Evolutionary conservation across 306 rosid species (phyloP).

Genomic region (Heteromeles arbutifolia): DNA sequence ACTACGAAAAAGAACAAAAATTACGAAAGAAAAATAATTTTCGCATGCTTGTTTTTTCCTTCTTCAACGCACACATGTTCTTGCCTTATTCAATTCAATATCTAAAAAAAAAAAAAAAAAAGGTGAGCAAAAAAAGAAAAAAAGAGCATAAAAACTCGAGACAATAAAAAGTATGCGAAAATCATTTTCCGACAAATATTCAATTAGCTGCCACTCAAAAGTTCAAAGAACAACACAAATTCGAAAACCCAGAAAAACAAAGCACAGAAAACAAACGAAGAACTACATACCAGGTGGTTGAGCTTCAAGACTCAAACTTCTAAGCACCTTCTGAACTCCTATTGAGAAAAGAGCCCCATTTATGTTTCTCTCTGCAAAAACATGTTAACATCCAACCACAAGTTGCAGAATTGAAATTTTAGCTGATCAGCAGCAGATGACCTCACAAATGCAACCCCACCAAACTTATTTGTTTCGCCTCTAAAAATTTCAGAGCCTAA

Average conservation of each 20-base stretch:
- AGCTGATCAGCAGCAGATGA: slow-evolving; percentile 1
- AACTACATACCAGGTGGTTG: neutral
- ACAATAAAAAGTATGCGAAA: accelerated
- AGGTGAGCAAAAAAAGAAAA: too few species aligned
- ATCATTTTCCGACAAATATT: neutral
- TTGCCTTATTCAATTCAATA: too few species aligned
- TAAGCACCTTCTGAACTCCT: neutral
- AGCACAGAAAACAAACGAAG: neutral
- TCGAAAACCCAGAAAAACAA: neutral
- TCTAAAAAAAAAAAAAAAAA: too few species aligned
- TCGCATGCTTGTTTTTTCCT: too few species aligned
- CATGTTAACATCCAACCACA: slow-evolving; percentile 1
- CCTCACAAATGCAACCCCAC: neutral
- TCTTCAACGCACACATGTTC: too few species aligned
- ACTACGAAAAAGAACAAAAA: neutral
- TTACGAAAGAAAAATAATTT: neutral
- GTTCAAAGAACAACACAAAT: neutral
- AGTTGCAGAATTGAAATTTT: neutral
- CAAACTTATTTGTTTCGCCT: neutral
- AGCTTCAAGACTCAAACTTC: slow-evolving; percentile 1
- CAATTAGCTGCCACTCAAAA: neutral
- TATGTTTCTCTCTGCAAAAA: neutral
- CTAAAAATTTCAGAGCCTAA: neutral
- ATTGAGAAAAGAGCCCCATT: neutral
- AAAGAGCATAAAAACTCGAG: too few species aligned